Percentiles rank a stretch among this genome's conserved stretches.
Evolutionary conservation across 106 monocot species (phyloP).

Genomic region (Dendrobium nobile): DNA sequence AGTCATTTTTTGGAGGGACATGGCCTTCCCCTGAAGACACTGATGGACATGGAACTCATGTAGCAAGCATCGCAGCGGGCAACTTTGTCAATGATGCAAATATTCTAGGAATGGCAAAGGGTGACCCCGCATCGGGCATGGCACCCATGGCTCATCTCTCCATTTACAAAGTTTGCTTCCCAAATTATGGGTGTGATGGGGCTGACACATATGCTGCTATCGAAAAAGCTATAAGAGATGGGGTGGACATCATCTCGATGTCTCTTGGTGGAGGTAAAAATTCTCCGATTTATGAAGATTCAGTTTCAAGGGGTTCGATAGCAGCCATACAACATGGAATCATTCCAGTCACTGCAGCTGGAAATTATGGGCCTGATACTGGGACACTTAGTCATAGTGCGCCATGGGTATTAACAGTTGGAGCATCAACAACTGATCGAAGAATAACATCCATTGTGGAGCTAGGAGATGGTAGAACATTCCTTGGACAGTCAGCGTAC

Average conservation of each 20-base stretch:
- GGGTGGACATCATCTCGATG: slow-evolving; percentile 4
- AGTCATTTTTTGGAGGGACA: not conserved
- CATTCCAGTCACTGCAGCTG: not conserved
- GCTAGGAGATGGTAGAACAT: slow-evolving; percentile 19
- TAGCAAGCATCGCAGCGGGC: too few relatives aligned
- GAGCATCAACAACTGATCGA: slow-evolving; percentile 9
- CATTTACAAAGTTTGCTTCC: too few relatives aligned
- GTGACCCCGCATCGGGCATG: not conserved
- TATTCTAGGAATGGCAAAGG: not conserved
- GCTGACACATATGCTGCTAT: not conserved
- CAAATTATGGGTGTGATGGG: too few relatives aligned
- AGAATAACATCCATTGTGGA: not conserved
- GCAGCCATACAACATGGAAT: slow-evolving; percentile 10
- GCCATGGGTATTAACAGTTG: slow-evolving; percentile 15
- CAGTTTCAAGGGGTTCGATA: not conserved
- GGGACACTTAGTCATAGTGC: not conserved
- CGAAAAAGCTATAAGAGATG: slow-evolving; percentile 6
- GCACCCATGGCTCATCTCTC: slow-evolving; percentile 8
- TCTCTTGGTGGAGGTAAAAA: not conserved
- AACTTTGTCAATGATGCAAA: too few relatives aligned
- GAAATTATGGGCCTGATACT: not conserved
- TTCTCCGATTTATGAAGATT: not conserved
- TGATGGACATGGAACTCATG: slow-evolving; percentile 5
- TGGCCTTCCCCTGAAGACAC: not conserved
- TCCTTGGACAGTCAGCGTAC: slow-evolving; percentile 26